Evolutionary conservation across 2,329 filamentous ascomycete genomes (phyloP).

Genomic region (Thelonectria blattea): DNA sequence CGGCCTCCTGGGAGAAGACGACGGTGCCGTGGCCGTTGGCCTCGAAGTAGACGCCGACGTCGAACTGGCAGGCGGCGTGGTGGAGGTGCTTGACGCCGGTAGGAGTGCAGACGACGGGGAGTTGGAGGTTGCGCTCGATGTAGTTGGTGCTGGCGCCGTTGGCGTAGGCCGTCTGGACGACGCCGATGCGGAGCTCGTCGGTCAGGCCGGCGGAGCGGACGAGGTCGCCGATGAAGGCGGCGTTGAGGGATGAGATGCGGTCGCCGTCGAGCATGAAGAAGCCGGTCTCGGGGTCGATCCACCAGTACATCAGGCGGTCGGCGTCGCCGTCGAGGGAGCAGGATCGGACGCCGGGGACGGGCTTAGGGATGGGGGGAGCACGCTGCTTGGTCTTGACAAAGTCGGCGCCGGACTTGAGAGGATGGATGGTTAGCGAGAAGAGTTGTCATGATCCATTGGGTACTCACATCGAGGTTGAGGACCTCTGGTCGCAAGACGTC

Average conservation of each 20-base stretch:
- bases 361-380: constrained; percentile 82
- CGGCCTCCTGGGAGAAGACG: constrained; percentile 85
- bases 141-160: constrained; percentile 95
- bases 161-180: constrained; percentile 97
- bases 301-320: constrained; percentile 95
- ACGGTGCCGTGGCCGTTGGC: constrained; percentile 98
- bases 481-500: constrained; percentile 88
- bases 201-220: constrained; percentile 79
- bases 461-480: constrained; percentile 81
- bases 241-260: constrained; percentile 92
- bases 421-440: constrained; percentile 9
- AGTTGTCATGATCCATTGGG: background rate
- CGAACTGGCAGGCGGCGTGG: constrained; percentile 93
- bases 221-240: constrained; percentile 91
- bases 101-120: constrained; percentile 90
- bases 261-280: constrained; percentile 97
- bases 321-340: constrained; percentile 95
- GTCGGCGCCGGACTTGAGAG: constrained; percentile 84
- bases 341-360: constrained; percentile 76
- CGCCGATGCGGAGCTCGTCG: constrained; percentile 84
- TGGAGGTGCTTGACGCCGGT: constrained; percentile 98
- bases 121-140: constrained; percentile 83
- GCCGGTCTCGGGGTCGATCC: constrained; percentile 77
- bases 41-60: constrained; percentile 98
- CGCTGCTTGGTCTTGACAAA: constrained; percentile 97